These are phyloP conservation scores for Lathyrus oleraceus DNA, from an alignment of 306 rosid genomes.

Conservation along the genomic window DNA sequence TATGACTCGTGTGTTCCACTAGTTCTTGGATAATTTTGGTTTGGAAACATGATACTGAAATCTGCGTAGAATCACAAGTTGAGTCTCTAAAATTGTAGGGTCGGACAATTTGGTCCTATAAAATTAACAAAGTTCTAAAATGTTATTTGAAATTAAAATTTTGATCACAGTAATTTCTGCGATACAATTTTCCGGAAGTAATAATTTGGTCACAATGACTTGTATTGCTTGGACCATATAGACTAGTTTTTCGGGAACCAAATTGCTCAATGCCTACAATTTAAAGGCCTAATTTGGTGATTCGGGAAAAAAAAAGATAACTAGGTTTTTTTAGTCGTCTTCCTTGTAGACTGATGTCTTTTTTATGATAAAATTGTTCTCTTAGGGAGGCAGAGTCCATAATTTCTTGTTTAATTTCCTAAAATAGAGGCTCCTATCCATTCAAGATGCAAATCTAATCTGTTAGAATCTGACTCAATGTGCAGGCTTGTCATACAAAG, in stretches of 20 bases:
- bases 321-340: not conserved
- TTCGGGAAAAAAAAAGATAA: not conserved
- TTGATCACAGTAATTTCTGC: not conserved
- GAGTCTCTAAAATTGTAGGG: not conserved
- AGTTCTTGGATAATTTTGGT: no score
- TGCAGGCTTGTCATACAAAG: constrained; percentile 98
- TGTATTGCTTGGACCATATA: not conserved
- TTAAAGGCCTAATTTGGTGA: not conserved
- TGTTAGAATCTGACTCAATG: constrained; percentile 26
- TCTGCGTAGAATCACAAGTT: not conserved
- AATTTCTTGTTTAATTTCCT: constrained; percentile 3
- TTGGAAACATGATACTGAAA: not conserved
- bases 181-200: not conserved
- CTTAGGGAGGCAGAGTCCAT: not conserved
- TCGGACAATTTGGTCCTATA: not conserved
- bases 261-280: not conserved
- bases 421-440: not conserved
- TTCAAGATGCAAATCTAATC: not conserved
- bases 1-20: not conserved
- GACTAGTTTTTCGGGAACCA: not conserved
- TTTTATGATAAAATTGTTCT: not conserved
- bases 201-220: not conserved
- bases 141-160: not conserved
- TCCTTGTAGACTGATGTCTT: not conserved
- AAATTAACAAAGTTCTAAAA: not conserved